Base-by-base conservation (phyloP, 305 asterid genomes). In the Fraxinus baroniana region DNA sequence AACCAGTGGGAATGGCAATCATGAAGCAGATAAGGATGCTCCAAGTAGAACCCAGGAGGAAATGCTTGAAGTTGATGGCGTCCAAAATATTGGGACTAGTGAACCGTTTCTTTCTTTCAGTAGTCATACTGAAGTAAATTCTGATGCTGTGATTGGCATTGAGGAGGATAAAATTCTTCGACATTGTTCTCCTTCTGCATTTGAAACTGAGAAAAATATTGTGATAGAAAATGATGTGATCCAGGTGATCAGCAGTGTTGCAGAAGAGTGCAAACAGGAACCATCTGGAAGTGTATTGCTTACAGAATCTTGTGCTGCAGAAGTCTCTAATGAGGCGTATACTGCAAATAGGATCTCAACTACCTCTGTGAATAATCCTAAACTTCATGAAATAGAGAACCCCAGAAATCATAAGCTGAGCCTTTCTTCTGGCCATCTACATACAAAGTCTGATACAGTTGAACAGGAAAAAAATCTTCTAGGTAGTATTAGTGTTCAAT, bases 361-460 rank as follows among this genome's bases (percentile, higher is more conserved):
- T 30, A 39, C 88, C 77, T 87, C 87, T 76, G 74, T 81, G 41
- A 85, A 84, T 86, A 90, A 82, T 62, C 83, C 84, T 81, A 83
- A 83, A 81, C 81, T 80, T 80, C 84, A 76, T 85, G 88, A 83
- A 62, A 33, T 80, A 74, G 90, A 80, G 24, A 81, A 84, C 77
- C 70, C 87, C n/a, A 79, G 90, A 78, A 86, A 83, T 66, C 89
- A 85, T 80, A 94, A 87, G 80, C 92, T 91, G 20, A 91, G 89
- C 83, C 94, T 92, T 86, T 87, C 92, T 79, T 92, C 87, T 81
- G 87, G 86, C 77, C 79, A 86, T 84, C 46, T 39, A 2, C 46
- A 86, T 84, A 55, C 86, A 78, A 83, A 87, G 81, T 85, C 89
- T 32, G 85, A 83, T 77, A 83, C 74, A 79, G 84, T 78, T 82